These are phyloP conservation scores for Beauveria bassiana DNA, from an alignment of 2,329 filamentous ascomycete genomes.

Conservation along the genomic window DNA sequence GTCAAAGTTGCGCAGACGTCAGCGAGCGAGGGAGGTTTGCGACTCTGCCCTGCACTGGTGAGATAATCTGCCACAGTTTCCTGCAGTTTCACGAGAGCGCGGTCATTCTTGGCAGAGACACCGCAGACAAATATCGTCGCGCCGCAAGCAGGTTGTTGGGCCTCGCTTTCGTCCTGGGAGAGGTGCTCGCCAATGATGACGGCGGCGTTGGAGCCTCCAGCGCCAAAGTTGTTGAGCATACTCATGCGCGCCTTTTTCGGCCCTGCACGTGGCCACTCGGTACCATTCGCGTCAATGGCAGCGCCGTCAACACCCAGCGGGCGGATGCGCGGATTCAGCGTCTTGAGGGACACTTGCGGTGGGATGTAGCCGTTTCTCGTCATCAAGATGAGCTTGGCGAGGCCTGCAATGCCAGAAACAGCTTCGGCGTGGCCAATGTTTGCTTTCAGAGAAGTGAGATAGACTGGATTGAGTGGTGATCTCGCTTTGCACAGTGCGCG, in stretches of 20 bases:
- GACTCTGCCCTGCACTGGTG: background rate
- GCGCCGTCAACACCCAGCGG: background rate
- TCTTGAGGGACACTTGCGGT: constrained; percentile 16
- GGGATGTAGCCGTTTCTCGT: constrained; percentile 17
- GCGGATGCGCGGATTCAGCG: constrained; percentile 21
- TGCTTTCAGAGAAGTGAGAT: constrained; percentile 21
- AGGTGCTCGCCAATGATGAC: constrained; percentile 18
- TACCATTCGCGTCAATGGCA: background rate
- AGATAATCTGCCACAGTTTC: background rate
- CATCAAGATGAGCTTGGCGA: constrained; percentile 21
- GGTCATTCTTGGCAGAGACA: background rate
- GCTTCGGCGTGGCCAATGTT: constrained; percentile 21
- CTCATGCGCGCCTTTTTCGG: constrained; percentile 16
- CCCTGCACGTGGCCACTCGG: background rate
- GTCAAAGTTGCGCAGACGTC: background rate
- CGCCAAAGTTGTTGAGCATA: constrained; percentile 28
- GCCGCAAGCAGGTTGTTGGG: background rate
- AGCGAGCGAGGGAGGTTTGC: background rate
- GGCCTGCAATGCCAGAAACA: constrained; percentile 19
- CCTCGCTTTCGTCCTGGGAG: background rate
- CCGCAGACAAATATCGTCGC: background rate
- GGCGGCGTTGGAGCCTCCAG: constrained; percentile 20
- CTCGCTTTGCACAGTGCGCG: constrained; percentile 59
- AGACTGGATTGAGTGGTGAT: constrained; percentile 37
- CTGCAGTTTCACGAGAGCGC: background rate